Evolutionary conservation across 1,284 basidiomycete species (phyloP).

Genomic region (Melampsora larici-populina): DNA sequence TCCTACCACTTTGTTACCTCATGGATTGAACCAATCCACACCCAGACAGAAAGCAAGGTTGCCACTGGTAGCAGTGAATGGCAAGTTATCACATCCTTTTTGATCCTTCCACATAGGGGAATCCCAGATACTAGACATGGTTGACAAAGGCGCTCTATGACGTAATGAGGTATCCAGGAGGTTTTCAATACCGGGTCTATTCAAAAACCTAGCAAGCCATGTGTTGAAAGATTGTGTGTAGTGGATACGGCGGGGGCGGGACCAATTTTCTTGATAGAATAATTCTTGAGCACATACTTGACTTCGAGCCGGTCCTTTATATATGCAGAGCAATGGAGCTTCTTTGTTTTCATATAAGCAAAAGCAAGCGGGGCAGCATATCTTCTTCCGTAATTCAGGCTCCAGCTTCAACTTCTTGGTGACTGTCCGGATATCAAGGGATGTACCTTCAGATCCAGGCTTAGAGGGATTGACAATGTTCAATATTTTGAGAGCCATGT

Average conservation of each 20-base stretch:
- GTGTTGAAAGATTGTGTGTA: neutral
- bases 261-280: too few species aligned
- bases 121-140: too few species aligned
- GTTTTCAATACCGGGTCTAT: too few species aligned
- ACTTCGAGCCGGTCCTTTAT: neutral
- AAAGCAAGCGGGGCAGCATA: conserved; percentile 11
- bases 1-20: neutral
- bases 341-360: conserved; percentile 8
- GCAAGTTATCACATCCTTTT: too few species aligned
- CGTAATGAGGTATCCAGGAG: too few species aligned
- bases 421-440: conserved; percentile 18
- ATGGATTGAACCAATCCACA: conserved; percentile 12
- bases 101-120: too few species aligned
- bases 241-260: neutral
- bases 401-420: conserved; percentile 7
- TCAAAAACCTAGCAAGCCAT: neutral
- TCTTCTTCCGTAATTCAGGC: neutral
- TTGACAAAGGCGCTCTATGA: too few species aligned
- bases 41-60: neutral
- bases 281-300: too few species aligned
- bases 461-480: too few species aligned
- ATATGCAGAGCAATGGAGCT: conserved; percentile 11
- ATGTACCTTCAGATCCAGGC: too few species aligned
- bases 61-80: too few species aligned
- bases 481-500: too few species aligned